Conservation (phyloP, 73 alveolate species). For the Paramecium bursaria region DNA sequence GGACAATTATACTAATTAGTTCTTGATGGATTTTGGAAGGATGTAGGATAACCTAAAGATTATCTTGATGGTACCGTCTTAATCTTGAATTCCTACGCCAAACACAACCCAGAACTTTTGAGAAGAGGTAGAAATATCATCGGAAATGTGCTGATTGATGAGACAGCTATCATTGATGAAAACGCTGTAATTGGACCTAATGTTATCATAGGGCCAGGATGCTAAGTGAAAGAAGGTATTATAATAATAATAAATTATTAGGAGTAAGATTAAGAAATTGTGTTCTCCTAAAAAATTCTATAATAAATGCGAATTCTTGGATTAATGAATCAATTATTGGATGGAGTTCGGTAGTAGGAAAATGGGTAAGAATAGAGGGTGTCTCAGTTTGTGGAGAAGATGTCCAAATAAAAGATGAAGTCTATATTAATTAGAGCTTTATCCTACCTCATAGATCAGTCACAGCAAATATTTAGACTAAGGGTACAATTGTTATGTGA, state of each 20-base stretch:
- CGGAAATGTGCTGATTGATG: slow-evolving; percentile 80
- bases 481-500: slow-evolving; percentile 77
- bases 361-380: slow-evolving; percentile 93
- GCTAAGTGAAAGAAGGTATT: slow-evolving; percentile 82
- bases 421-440: slow-evolving; percentile 84
- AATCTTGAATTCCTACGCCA: slow-evolving; percentile 62
- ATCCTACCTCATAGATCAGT: slow-evolving; percentile 94
- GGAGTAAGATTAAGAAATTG: slow-evolving; percentile 83
- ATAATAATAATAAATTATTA: slow-evolving; percentile 71
- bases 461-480: slow-evolving; percentile 75
- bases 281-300: slow-evolving; percentile 77
- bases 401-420: slow-evolving; percentile 93
- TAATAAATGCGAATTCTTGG: slow-evolving; percentile 73
- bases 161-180: slow-evolving; percentile 74
- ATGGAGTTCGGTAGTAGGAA: slow-evolving; percentile 84
- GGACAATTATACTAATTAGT: slow-evolving; percentile 86
- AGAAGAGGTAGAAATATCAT: slow-evolving; percentile 60
- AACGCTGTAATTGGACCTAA: slow-evolving; percentile 95
- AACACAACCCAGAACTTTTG: slow-evolving; percentile 12
- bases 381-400: slow-evolving; percentile 94
- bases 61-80: slow-evolving; percentile 82
- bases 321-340: slow-evolving; percentile 85
- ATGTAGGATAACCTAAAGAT: slow-evolving; percentile 98
- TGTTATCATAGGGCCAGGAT: slow-evolving; percentile 96
- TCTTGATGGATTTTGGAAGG: slow-evolving; percentile 97